Evolutionary conservation across 768 basidiomycete genomes (phyloP), one percentile per base, ranked within the genome.

Genomic region (Mycena leptocephala): DNA sequence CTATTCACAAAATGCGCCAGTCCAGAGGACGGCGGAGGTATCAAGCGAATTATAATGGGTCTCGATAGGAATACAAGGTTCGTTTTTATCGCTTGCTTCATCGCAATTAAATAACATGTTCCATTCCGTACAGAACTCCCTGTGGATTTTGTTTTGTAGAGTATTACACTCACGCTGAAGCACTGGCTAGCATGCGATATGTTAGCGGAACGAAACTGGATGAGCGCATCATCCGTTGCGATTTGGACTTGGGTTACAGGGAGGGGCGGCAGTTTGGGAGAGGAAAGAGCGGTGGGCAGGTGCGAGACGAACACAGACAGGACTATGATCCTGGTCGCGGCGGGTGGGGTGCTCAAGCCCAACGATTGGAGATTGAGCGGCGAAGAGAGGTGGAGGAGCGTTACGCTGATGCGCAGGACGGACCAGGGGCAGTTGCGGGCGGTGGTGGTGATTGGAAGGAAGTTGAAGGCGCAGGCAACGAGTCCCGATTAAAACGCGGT

Each of bases 181-280:
- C 98, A 22, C 88, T 98, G 48, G 95, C 97, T 51, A 94, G 95
- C 76, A 93, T 99, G 92, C 93, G 95, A 61, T 97, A 98, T 84
- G 92, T 99, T 80, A 97, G 95, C 64, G 98, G 98, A n/a, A 97
- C 97, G 41, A 99, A 99, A 87, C 93, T 99, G 26, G 98, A 99
- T 85, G 98, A 99, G 86, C 95, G 98, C 39, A 96, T 99, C 80
- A 98, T 99, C 77, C 95, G 98, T 59, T 99, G 97, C 82, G 98
- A 99, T 87, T 88, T 99, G 81, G 98, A 99, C 87, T 89, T 97
- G 32, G 98, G 98, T 8, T 99, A 99, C 86, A 93, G 93, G 82
- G 98, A 99, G 82, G 98, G 98, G 18, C 89, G 98, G 76, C 98
- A 99, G 85, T 99, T 99, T 77, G 98, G 98, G 35, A 89, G 98